A percentile compares a stretch with the other conserved stretches of the same genome.
phyloP scores from a whole-genome alignment of 202 grass and related monocot genomes.

The Schoenoplectus tabernaemontani region DNA sequence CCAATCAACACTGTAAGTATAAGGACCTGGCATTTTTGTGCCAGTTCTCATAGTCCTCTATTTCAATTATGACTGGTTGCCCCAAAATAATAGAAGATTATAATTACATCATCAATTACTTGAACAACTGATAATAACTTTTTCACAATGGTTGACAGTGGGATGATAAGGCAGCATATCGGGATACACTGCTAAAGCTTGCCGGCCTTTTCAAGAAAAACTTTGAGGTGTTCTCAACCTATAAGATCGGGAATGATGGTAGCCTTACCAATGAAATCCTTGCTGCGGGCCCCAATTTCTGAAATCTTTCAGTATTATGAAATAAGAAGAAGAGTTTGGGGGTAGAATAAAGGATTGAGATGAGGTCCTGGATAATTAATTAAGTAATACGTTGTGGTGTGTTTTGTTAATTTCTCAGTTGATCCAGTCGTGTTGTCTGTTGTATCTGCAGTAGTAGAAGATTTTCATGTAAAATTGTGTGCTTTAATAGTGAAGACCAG shows the following conservation, averaged over 20 bases:
- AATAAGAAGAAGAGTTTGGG: conserved; percentile 14
- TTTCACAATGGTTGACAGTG: conserved; percentile 36
- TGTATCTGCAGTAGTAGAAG: not conserved
- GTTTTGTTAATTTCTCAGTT: not conserved
- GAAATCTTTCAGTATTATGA: conserved; percentile 23
- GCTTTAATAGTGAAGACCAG: not conserved
- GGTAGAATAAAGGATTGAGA: conserved; percentile 43
- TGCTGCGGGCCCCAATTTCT: conserved; percentile 84
- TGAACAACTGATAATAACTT: conserved; percentile 1
- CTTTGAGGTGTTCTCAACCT: conserved; percentile 93
- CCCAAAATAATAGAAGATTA: not conserved
- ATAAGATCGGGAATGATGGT: conserved; percentile 67
- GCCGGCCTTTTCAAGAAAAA: conserved; percentile 92
- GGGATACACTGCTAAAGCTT: conserved; percentile 74
- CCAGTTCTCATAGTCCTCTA: not conserved
- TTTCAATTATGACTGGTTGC: not conserved
- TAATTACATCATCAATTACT: not conserved
- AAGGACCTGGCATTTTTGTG: not conserved
- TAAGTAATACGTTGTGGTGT: not conserved
- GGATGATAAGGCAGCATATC: conserved; percentile 68
- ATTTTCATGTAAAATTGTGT: not conserved
- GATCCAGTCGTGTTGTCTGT: not conserved
- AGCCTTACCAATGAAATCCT: conserved; percentile 89
- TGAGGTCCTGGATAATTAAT: not conserved
- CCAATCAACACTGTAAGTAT: conserved; percentile 88